Evolutionary conservation across 2,329 filamentous ascomycete genomes (phyloP).

Genomic region (Ascochyta pisi): DNA sequence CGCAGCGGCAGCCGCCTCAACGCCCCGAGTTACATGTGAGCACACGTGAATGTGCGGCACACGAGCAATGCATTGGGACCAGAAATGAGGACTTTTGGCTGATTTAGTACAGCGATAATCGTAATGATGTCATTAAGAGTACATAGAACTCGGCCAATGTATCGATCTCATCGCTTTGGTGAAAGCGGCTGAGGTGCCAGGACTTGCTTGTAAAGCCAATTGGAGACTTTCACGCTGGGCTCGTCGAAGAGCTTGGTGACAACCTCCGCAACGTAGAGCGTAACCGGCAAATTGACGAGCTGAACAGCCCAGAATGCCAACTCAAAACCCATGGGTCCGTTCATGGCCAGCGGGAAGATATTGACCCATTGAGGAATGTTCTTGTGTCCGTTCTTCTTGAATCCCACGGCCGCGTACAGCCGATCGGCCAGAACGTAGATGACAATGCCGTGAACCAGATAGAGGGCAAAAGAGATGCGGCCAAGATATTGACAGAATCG

Average conservation of each 20-base stretch:
- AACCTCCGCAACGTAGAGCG: conserved; percentile 42
- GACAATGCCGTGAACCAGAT: conserved; percentile 64
- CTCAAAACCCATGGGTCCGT: conserved; percentile 64
- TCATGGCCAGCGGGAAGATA: conserved; percentile 60
- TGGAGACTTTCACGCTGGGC: conserved; percentile 60
- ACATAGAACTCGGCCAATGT: neutral
- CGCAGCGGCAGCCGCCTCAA: neutral
- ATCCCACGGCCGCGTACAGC: conserved; percentile 68
- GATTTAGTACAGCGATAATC: neutral
- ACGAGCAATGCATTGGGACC: neutral
- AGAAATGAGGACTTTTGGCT: neutral
- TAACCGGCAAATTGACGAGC: conserved; percentile 53
- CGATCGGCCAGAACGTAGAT: conserved; percentile 58
- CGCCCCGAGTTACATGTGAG: conserved; percentile 4
- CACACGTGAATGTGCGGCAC: conserved; percentile 9
- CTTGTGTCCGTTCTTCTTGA: conserved; percentile 57
- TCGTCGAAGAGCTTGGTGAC: conserved; percentile 51
- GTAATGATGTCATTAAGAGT: neutral
- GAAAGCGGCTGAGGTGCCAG: conserved; percentile 32
- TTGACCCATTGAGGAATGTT: conserved; percentile 66
- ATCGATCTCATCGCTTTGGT: conserved; percentile 3
- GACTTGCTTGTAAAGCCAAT: conserved; percentile 62
- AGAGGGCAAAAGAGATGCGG: conserved; percentile 64
- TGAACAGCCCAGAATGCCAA: conserved; percentile 66
- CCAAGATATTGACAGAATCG: conserved; percentile 62